Percentiles rank a stretch among this genome's conserved stretches.
phyloP scores from a whole-genome alignment of 2,329 filamentous ascomycete species.

The Fusarium verrucosum region DNA sequence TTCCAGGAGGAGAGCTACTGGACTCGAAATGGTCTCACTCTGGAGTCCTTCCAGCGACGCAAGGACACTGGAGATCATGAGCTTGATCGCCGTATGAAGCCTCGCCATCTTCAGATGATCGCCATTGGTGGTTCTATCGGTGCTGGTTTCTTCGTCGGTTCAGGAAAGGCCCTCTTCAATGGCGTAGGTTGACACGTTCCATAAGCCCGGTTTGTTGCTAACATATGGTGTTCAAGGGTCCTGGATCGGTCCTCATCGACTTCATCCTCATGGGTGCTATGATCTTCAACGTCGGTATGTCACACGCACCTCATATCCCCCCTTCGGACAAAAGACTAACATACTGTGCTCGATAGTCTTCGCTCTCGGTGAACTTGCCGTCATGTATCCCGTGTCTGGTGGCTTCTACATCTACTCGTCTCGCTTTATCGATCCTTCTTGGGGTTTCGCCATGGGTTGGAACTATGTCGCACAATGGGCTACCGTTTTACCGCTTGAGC shows the following conservation, averaged over 20 bases:
- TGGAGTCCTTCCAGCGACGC: constrained; percentile 41
- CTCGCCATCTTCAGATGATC: constrained; percentile 70
- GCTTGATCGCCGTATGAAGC: constrained; percentile 61
- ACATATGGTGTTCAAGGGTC: constrained; percentile 42
- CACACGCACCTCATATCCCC: background rate
- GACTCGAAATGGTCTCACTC: constrained; percentile 43
- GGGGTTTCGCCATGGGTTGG: constrained; percentile 64
- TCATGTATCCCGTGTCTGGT: constrained; percentile 70
- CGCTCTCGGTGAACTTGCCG: constrained; percentile 68
- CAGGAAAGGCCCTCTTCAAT: constrained; percentile 61
- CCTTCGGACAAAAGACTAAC: constrained; percentile 6
- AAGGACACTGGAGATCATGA: constrained; percentile 38
- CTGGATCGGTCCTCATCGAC: constrained; percentile 57
- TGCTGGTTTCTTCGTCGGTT: constrained; percentile 71
- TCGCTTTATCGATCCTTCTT: constrained; percentile 70
- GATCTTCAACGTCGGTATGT: constrained; percentile 64
- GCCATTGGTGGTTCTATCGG: constrained; percentile 69
- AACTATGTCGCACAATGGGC: constrained; percentile 60
- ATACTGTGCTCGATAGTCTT: constrained; percentile 52
- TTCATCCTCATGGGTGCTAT: constrained; percentile 68
- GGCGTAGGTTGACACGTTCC: constrained; percentile 49
- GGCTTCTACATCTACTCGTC: constrained; percentile 71
- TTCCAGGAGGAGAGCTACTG: constrained; percentile 34
- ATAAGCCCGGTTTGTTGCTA: background rate
- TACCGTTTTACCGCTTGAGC: constrained; percentile 59